Conservation (phyloP, 345 rosid genomes). For the Kandelia obovata region DNA sequence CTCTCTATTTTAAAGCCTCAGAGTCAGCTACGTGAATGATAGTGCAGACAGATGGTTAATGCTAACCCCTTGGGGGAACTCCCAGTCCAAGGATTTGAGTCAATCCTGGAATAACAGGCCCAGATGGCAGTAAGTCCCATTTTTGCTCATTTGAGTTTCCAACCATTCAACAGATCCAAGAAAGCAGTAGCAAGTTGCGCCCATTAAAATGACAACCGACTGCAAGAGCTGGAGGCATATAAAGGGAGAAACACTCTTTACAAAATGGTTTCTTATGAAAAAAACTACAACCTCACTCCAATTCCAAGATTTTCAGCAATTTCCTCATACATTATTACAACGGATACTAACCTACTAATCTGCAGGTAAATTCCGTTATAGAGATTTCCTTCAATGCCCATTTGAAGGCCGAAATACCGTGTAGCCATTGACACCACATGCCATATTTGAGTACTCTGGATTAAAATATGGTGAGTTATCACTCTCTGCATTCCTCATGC, state of each 20-base stretch:
- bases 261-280: slow-evolving; percentile 43
- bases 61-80: no score
- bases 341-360: slow-evolving; percentile 19
- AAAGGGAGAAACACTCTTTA: slow-evolving; percentile 43
- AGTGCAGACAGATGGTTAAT: no score
- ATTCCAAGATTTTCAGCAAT: slow-evolving; percentile 41
- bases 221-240: slow-evolving; percentile 26
- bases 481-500: slow-evolving; percentile 50
- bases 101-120: no score
- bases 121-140: background rate
- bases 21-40: no score
- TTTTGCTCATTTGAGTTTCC: background rate
- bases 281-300: slow-evolving; percentile 56
- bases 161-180: slow-evolving; percentile 15
- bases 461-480: slow-evolving; percentile 45
- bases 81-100: no score
- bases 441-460: slow-evolving; percentile 50
- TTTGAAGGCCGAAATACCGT: slow-evolving; percentile 68
- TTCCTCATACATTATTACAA: slow-evolving; percentile 37
- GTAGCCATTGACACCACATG: slow-evolving; percentile 59
- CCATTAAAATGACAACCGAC: slow-evolving; percentile 2
- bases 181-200: background rate
- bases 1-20: no score
- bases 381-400: slow-evolving; percentile 47
- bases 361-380: slow-evolving; percentile 10